phyloP scores from a whole-genome alignment of 805 yeast genomes.

The Ogataea angusta region DNA sequence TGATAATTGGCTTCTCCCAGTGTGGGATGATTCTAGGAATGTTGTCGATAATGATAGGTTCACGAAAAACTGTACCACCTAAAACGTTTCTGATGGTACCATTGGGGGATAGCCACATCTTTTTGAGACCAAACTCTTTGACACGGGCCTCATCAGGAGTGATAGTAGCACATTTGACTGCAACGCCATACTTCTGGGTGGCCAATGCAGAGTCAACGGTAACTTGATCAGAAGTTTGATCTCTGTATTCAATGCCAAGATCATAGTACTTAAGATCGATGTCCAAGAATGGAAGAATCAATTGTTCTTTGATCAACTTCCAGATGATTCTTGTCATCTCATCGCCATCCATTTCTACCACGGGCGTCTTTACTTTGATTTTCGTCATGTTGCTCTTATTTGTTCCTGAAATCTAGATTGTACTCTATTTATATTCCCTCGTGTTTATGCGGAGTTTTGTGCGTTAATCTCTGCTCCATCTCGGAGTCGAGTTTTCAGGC shows the following conservation, averaged over 20 bases:
- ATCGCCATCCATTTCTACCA: conserved; percentile 97
- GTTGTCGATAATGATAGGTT: conserved; percentile 83
- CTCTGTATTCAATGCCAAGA: conserved; percentile 82
- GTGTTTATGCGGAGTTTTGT: background rate
- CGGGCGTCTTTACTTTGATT: conserved; percentile 79
- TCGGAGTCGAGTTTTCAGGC: conserved; percentile 1
- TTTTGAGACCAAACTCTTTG: conserved; percentile 81
- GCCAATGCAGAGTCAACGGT: conserved; percentile 90
- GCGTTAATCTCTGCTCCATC: background rate
- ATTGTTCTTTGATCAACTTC: conserved; percentile 82
- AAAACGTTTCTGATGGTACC: conserved; percentile 94
- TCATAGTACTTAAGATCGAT: conserved; percentile 91
- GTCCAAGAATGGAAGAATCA: conserved; percentile 81
- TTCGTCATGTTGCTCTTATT: conserved; percentile 38
- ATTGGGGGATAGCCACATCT: conserved; percentile 97
- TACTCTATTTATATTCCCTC: background rate
- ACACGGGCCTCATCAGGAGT: conserved; percentile 98
- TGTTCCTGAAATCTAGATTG: background rate
- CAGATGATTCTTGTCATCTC: conserved; percentile 97
- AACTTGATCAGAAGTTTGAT: conserved; percentile 82
- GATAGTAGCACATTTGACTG: conserved; percentile 96
- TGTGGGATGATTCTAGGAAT: conserved; percentile 87
- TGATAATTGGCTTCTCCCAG: conserved; percentile 94
- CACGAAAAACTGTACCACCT: conserved; percentile 96
- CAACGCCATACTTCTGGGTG: conserved; percentile 83